A percentile compares a stretch with the other conserved stretches of the same genome.
These are phyloP conservation scores for Paramecium caudatum DNA, from an alignment of 73 alveolate genomes.

Conservation along the genomic window DNA sequence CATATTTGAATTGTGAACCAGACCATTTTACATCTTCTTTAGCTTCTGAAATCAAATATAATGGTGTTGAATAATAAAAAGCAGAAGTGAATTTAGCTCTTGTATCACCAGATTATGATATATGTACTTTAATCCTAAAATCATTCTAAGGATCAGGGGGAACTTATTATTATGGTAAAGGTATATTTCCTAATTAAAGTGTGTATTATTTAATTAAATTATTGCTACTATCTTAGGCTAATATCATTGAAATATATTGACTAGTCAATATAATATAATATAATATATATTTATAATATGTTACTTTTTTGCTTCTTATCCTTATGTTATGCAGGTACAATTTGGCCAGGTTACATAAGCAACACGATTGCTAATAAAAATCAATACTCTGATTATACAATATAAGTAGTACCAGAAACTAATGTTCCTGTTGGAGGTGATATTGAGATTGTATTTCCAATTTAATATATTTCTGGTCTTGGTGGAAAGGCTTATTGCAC, in stretches of 20 bases:
- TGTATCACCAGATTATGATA: neutral
- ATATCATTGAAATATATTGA: neutral
- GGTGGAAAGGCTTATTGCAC: slow-evolving; percentile 58
- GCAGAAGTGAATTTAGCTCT: slow-evolving; percentile 41
- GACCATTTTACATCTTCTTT: neutral
- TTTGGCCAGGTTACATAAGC: slow-evolving; percentile 19
- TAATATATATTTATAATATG: too few species aligned
- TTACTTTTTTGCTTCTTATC: neutral
- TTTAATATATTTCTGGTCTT: slow-evolving; percentile 6
- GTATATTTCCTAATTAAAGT: neutral
- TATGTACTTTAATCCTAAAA: neutral
- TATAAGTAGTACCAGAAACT: slow-evolving; percentile 26
- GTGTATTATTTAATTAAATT: neutral
- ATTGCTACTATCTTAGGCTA: slow-evolving; percentile 51
- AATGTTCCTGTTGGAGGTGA: slow-evolving; percentile 66
- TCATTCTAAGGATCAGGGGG: slow-evolving; percentile 35
- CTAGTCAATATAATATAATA: too few species aligned
- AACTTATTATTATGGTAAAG: neutral
- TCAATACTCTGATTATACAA: slow-evolving; percentile 47
- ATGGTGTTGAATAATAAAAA: neutral
- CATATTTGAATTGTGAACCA: slow-evolving; percentile 13
- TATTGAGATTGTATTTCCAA: slow-evolving; percentile 42
- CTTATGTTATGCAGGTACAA: slow-evolving; percentile 63
- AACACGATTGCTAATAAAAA: slow-evolving; percentile 49
- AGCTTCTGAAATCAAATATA: neutral